Evolutionary conservation across 257 asterid species (phyloP), one percentile per base, ranked within the genome.

Genomic region (Jasminum sambac): DNA sequence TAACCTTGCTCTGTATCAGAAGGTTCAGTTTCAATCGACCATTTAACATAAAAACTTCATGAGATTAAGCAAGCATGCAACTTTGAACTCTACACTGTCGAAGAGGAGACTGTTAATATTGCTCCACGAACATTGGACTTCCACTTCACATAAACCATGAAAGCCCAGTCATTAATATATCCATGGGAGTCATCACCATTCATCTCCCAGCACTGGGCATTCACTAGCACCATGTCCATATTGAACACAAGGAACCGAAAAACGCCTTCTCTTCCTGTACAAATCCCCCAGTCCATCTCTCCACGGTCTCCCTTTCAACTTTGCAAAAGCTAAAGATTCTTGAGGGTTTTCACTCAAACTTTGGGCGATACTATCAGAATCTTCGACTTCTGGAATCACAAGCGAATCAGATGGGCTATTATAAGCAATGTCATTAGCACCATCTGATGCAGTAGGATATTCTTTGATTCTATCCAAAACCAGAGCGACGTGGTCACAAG

Each of bases 301-400:
- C 6, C 72, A 63, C 71, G 77, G 72, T 77, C 82, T 64, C 55
- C 80, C 86, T 66, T 80, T 78, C 74, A 78, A 52, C 85, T 82
- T 84, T 63, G 72, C 68, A 59, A 77, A 72, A 42, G 76, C 67
- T 26, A 78, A 63, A 73, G 76, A 79, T 5, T 75, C 85, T 0
- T 76, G 71, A 36, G 76, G 69, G 62, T 82, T 71, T 21, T 70
- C 76, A 6, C 70, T 73, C 67, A 78, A 83, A 57, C 78, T 85
- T 48, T 83, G 89, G 37, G 81, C 82, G 30, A 85, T 78, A 13
- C 90, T 64, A 39, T 80, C 83, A 64, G 88, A 84, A 68, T 85
- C 90, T 73, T 82, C 95, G 30, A 87, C 88, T 39, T 80, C 87
- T 16, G 82, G 86, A 64, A 84, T 80, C 36, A 83, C 64, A 23